phyloP scores from a whole-genome alignment of 169 alveolate species.

The Eimeria maxima region DNA sequence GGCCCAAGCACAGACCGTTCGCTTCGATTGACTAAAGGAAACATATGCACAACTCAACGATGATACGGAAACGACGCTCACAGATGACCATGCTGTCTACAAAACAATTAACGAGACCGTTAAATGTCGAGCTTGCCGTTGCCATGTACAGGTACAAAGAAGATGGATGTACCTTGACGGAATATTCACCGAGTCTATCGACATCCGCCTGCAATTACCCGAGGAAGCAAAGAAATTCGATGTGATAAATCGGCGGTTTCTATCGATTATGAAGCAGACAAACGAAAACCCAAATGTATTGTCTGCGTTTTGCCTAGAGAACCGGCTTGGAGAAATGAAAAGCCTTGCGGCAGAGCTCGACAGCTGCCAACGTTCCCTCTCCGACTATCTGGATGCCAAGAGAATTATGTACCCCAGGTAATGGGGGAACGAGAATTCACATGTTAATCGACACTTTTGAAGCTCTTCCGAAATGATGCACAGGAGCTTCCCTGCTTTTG shows the following conservation, averaged over 20 bases:
- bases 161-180: slow-evolving; percentile 97
- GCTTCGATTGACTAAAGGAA: background rate
- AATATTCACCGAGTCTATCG: slow-evolving; percentile 96
- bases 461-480: background rate
- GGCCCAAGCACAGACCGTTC: background rate
- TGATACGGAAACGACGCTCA: background rate
- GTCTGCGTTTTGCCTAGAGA: slow-evolving; percentile 91
- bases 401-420: slow-evolving; percentile 92
- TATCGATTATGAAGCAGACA: slow-evolving; percentile 93
- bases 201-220: slow-evolving; percentile 95
- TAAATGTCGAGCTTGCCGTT: background rate
- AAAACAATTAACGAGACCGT: background rate
- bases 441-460: background rate
- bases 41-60: background rate
- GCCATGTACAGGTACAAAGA: slow-evolving; percentile 85
- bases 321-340: slow-evolving; percentile 92
- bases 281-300: slow-evolving; percentile 91
- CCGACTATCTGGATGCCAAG: slow-evolving; percentile 96
- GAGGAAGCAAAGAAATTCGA: slow-evolving; percentile 97
- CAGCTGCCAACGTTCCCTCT: slow-evolving; percentile 92
- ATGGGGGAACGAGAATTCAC: background rate
- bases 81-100: background rate
- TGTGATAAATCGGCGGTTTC: slow-evolving; percentile 91
- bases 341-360: slow-evolving; percentile 93
- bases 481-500: background rate